Base-by-base conservation (phyloP, 1,139 yeast species). In the Yamadazyma atmosphaerica region DNA sequence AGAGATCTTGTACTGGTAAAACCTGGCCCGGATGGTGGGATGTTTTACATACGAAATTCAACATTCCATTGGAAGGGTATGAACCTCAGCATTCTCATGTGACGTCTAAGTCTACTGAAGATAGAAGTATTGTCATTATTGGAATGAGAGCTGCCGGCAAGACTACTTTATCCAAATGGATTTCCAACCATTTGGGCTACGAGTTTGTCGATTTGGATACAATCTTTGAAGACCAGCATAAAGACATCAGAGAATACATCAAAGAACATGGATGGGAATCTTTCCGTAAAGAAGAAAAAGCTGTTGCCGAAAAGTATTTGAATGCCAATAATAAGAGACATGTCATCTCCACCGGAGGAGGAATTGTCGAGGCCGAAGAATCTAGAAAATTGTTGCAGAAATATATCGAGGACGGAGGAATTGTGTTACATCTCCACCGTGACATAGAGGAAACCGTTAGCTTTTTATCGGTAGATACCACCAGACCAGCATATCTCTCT, bases 21-120 rank as follows among this genome's bases (percentile, higher is more conserved):
- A 92, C 99, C 0, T 92, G 99, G 99, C 99, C 99, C 14, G 98
- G 98, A 32, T 92, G 98, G 98, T 92, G 98, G 98, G 99, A 92
- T 63, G 76, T 84, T 35, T 72, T 92, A 46, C 88, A 82, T 55
- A 77, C 85, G 40, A 66, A 73, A 43, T 80, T 92, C 55, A 77
- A 81, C 22, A 83, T 79, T 26, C 59, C 62, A 12, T 62, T 92
- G 33, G 83, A 80, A 51, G 98, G 98, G 17, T 72, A 69, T 52
- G 95, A 86, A 52, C 55, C 60, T n/a, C 26, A 29, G 10, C 25
- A 33, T 14, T 13, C 19, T 11, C 44, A 46, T 9, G 50, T 46
- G 18, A 36, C 49, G 3, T 21, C 47, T 39, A 23, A 47, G 42
- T 28, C 43, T 36, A 73, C 74, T 45, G 73, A 64, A 25, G 62